phyloP scores from a whole-genome alignment of 1,284 basidiomycete genomes.

The Stygiomarasmius scandens region DNA sequence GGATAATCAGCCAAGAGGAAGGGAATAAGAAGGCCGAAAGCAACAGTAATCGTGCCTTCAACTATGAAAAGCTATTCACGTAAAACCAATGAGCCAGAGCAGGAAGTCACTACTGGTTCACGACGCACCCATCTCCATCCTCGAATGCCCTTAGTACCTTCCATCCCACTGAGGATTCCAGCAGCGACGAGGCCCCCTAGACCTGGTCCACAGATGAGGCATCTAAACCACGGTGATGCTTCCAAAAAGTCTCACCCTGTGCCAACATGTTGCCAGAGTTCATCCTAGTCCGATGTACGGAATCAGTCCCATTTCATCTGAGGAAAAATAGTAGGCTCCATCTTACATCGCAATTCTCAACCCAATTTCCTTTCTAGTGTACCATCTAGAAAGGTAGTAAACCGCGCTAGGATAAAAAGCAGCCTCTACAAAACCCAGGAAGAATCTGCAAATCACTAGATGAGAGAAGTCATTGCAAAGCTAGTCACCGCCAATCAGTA shows the following conservation, averaged over 20 bases:
- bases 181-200: slow-evolving; percentile 48
- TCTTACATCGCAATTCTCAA: slow-evolving; percentile 30
- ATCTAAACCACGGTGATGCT: no score
- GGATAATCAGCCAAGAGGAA: slow-evolving; percentile 23
- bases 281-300: slow-evolving; percentile 11
- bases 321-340: no score
- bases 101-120: neutral
- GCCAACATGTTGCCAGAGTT: slow-evolving; percentile 23
- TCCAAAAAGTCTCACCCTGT: no score
- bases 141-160: slow-evolving; percentile 41
- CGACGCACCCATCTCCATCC: slow-evolving; percentile 39
- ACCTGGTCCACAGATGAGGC: slow-evolving; percentile 14
- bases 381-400: slow-evolving; percentile 27
- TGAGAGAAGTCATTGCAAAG: slow-evolving; percentile 18
- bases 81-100: neutral
- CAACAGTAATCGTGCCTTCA: slow-evolving; percentile 21
- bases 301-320: no score
- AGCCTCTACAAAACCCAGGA: slow-evolving; percentile 24
- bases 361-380: slow-evolving; percentile 23
- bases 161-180: slow-evolving; percentile 42
- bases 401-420: slow-evolving; percentile 26
- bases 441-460: slow-evolving; percentile 20
- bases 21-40: slow-evolving; percentile 21
- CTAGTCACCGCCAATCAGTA: slow-evolving; percentile 2
- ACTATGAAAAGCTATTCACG: slow-evolving; percentile 21